Evolutionary conservation across 1,284 basidiomycete species (phyloP).

Genomic region (Golubevia sp.): DNA sequence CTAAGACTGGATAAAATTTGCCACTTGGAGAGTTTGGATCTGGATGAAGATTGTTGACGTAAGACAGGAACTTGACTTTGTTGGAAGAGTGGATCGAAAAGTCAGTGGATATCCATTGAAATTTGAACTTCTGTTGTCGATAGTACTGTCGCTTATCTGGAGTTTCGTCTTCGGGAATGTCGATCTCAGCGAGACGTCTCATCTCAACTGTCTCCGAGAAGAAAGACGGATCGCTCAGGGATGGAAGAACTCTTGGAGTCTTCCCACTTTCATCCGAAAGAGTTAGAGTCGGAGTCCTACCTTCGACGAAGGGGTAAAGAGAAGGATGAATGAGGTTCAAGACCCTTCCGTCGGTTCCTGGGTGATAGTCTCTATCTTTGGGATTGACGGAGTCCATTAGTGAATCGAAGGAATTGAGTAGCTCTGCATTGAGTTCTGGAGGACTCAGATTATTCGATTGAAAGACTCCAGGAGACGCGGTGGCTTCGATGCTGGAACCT

Average conservation of each 20-base stretch:
- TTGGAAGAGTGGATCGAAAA: not conserved
- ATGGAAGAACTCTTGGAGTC: conserved; percentile 1
- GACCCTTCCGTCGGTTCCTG: conserved; percentile 14
- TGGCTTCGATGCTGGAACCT: conserved; percentile 1
- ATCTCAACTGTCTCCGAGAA: not conserved
- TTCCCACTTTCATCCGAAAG: not conserved
- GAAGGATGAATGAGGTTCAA: conserved; percentile 20
- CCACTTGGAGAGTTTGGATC: not conserved
- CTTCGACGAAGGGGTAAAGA: conserved; percentile 15
- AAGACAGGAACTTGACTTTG: conserved; percentile 2
- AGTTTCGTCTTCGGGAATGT: too few species aligned
- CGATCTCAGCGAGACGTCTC: not conserved
- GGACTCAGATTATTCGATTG: not conserved
- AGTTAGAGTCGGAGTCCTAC: not conserved
- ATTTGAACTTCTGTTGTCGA: not conserved
- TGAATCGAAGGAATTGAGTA: not conserved
- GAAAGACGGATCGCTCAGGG: not conserved
- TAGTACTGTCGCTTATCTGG: not conserved
- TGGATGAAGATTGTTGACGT: conserved; percentile 10
- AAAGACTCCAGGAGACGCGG: not conserved
- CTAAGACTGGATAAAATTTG: conserved; percentile 5
- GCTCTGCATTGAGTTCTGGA: not conserved
- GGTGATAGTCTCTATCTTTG: conserved; percentile 38
- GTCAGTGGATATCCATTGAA: conserved; percentile 8
- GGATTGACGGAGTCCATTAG: not conserved